Evolutionary conservation across 352 stramenopile species (phyloP).

Genomic region (Phytophthora cajani): DNA sequence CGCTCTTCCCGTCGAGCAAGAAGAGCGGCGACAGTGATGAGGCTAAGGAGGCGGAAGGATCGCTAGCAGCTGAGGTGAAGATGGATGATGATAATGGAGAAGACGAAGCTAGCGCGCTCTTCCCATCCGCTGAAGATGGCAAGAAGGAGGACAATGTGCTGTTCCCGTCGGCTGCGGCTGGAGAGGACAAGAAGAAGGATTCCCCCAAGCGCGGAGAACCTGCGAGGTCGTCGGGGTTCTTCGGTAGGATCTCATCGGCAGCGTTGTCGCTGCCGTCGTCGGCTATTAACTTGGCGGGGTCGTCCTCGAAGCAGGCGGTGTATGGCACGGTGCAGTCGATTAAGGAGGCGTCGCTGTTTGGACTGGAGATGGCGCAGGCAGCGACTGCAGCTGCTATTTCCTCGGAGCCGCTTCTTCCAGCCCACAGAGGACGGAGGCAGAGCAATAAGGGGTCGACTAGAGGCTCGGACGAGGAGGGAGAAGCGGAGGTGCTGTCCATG

Average conservation of each 20-base stretch:
- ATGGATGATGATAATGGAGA: conserved; percentile 4
- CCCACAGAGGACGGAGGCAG: conserved; percentile 15
- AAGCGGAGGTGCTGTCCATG: conserved; percentile 65
- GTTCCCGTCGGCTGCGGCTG: conserved; percentile 23
- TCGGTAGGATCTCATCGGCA: conserved; percentile 66
- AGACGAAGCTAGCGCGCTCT: conserved; percentile 8
- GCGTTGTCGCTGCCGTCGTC: conserved; percentile 69
- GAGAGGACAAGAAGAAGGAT: conserved; percentile 25
- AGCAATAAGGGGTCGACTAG: conserved; percentile 8
- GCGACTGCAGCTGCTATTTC: conserved; percentile 67
- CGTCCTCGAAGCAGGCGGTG: conserved; percentile 71
- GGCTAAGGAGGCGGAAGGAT: conserved; percentile 4
- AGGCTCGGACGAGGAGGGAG: conserved; percentile 28
- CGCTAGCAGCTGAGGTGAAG: background rate
- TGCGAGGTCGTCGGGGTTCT: conserved; percentile 52
- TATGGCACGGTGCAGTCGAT: conserved; percentile 77
- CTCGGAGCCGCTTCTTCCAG: conserved; percentile 48
- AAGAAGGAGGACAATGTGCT: conserved; percentile 24
- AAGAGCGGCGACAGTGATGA: conserved; percentile 9
- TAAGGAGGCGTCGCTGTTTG: conserved; percentile 79
- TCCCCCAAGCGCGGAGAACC: conserved; percentile 23
- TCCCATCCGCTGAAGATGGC: conserved; percentile 4
- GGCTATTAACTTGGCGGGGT: conserved; percentile 64
- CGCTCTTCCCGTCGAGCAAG: conserved; percentile 42
- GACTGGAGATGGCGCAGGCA: conserved; percentile 73